A percentile compares a stretch with the other conserved stretches of the same genome.
Evolutionary conservation across 2,329 filamentous ascomycete genomes (phyloP).

Genomic region (Fusarium verrucosum): DNA sequence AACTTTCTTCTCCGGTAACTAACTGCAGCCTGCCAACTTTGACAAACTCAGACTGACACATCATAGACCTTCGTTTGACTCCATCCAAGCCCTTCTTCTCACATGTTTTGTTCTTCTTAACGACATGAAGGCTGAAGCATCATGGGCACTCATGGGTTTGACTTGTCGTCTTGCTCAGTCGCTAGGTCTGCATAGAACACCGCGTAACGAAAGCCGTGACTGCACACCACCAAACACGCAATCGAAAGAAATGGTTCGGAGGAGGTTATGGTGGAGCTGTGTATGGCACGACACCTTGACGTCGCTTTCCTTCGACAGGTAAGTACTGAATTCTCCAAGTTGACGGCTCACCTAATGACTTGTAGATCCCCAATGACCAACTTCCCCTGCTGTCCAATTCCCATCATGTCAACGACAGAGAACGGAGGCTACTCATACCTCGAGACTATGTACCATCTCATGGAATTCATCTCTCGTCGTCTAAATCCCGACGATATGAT

Average conservation of each 20-base stretch:
- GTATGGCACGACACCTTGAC: constrained; percentile 74
- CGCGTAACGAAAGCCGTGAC: constrained; percentile 57
- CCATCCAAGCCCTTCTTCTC: constrained; percentile 70
- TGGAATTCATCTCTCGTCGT: constrained; percentile 66
- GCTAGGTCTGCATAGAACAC: constrained; percentile 66
- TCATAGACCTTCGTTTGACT: constrained; percentile 68
- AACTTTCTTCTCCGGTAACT: constrained; percentile 68
- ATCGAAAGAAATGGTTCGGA: constrained; percentile 64
- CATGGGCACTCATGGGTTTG: constrained; percentile 71
- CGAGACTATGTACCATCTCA: constrained; percentile 72
- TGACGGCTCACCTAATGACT: constrained; percentile 3
- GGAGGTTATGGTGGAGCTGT: constrained; percentile 71
- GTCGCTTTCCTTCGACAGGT: constrained; percentile 72
- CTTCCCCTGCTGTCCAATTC: constrained; percentile 64
- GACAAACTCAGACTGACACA: constrained; percentile 6
- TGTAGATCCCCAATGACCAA: constrained; percentile 69
- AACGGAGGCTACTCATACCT: constrained; percentile 66
- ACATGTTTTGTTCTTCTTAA: constrained; percentile 72
- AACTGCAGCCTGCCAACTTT: background rate
- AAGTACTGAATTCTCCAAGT: constrained; percentile 17
- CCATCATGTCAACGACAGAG: constrained; percentile 54
- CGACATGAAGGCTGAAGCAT: constrained; percentile 75
- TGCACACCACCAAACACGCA: constrained; percentile 54
- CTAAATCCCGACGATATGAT: constrained; percentile 64
- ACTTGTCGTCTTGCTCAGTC: constrained; percentile 73